Percentiles rank a stretch among this genome's conserved stretches.
These are phyloP conservation scores for Cutaneotrichosporon cutaneum DNA, from an alignment of 1,284 basidiomycete species.

Conservation along the genomic window DNA sequence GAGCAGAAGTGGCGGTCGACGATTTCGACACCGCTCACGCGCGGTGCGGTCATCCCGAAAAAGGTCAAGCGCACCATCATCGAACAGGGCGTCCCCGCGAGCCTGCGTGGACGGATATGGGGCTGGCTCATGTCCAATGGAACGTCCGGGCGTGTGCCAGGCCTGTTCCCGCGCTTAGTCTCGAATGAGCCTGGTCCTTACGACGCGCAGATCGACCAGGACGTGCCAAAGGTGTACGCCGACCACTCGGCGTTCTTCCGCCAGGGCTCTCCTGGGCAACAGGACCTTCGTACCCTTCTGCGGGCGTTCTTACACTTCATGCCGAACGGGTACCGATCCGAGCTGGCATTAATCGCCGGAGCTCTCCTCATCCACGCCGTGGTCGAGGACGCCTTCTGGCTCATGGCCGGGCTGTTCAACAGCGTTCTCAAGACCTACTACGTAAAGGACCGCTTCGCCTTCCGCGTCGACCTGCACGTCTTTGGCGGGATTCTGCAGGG, in stretches of 20 bases:
- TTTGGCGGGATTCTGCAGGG: slow-evolving; percentile 72
- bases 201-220: slow-evolving; percentile 62
- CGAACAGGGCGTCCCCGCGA: slow-evolving; percentile 75
- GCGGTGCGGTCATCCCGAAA: slow-evolving; percentile 72
- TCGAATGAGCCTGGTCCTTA: slow-evolving; percentile 61
- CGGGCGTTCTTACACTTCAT: slow-evolving; percentile 47
- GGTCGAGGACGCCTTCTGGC: slow-evolving; percentile 90
- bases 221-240: slow-evolving; percentile 55
- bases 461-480: slow-evolving; percentile 76
- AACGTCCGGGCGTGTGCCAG: slow-evolving; percentile 65
- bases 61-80: slow-evolving; percentile 76
- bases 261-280: slow-evolving; percentile 36
- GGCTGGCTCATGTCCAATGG: slow-evolving; percentile 69
- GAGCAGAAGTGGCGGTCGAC: slow-evolving; percentile 59
- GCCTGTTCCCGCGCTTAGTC: slow-evolving; percentile 67
- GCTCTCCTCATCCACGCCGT: slow-evolving; percentile 76
- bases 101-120: slow-evolving; percentile 82
- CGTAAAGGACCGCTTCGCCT: slow-evolving; percentile 64
- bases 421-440: slow-evolving; percentile 74
- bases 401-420: slow-evolving; percentile 66
- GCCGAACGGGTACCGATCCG: slow-evolving; percentile 68
- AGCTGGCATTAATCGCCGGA: slow-evolving; percentile 70
- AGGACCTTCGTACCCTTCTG: slow-evolving; percentile 47
- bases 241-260: slow-evolving; percentile 47
- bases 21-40: slow-evolving; percentile 63